Evolutionary conservation across 2,329 filamentous ascomycete species (phyloP).

Genomic region (Aspergillus versicolor): DNA sequence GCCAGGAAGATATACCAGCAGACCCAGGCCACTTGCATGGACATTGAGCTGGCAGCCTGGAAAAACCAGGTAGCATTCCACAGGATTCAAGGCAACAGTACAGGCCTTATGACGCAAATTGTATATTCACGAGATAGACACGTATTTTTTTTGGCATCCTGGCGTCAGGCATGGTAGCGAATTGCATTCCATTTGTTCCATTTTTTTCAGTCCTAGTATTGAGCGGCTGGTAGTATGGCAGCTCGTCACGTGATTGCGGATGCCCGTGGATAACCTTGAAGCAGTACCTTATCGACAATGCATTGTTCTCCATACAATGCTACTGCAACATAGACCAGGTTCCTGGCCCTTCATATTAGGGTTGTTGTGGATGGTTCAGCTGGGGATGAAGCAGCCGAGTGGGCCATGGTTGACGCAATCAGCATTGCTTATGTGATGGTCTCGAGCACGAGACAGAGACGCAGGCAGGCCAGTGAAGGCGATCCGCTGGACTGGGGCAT

Average conservation of each 20-base stretch:
- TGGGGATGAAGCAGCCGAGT: background rate
- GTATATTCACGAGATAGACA: background rate
- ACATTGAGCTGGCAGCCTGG: background rate
- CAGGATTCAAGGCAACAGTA: background rate
- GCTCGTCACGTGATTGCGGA: no score
- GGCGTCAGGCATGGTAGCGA: background rate
- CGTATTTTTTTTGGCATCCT: background rate
- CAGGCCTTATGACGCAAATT: background rate
- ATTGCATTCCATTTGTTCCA: background rate
- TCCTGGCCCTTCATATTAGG: no score
- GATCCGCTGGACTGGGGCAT: conserved; percentile 20
- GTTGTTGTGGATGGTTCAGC: background rate
- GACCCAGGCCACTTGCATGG: background rate
- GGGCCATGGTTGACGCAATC: conserved; percentile 11
- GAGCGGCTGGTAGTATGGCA: background rate
- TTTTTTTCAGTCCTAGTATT: background rate
- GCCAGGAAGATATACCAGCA: conserved; percentile 13
- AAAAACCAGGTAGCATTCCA: background rate
- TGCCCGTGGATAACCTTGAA: background rate
- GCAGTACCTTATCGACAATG: no score
- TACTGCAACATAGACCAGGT: no score
- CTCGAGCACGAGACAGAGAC: conserved; percentile 14
- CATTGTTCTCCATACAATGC: no score
- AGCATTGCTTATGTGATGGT: conserved; percentile 3
- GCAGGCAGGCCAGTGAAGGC: conserved; percentile 10